Evolutionary conservation across 2,329 filamentous ascomycete species (phyloP), one percentile per base, ranked within the genome.

Genomic region (Dendryphion nanum): DNA sequence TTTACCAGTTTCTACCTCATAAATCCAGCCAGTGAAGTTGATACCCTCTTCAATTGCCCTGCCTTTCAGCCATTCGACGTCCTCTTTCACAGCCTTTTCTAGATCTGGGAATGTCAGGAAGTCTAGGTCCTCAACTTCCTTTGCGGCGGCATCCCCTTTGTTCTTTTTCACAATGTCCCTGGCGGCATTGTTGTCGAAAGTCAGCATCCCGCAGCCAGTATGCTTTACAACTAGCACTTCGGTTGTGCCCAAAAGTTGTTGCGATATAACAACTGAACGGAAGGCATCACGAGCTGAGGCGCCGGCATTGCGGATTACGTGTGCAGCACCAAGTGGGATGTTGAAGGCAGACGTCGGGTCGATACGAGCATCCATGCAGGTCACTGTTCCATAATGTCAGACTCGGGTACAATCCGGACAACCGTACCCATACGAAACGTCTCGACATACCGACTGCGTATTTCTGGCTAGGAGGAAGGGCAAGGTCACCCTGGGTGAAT

Each of bases 291-390:
- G 68, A 2, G 79, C 82, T 13, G 76, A 81, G 1, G 73, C 85
- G 8, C 69, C 69, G 4, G 69, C 71, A 48, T 89, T 90, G 41
- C 86, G 80, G 42, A 89, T 83, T 20, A 89, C 79, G 63, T 93
- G 86, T 0, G 86, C 87, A 47, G 89, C 85, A 28, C 87, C 86
- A 14, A 87, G 76, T 15, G 75, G 69, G 40, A 90, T 83, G 6
- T 82, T 83, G 37, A 89, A 83, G 6, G 83, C 83, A 10, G 76
- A 70, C 3, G 79, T 75, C 0, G 86, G 81, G 52, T 91, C 75
- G 62, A 74, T 72, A 10, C 86, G 80, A 4, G 87, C 84, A 56
- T 93, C 86, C 86, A 93, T 93, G 66, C 87, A 93, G 0, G 85
- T 86, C 30, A 91, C 75, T 77, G 18, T 26, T 26, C 2, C 10